Conservation (phyloP, 2,329 filamentous ascomycete species). For the Scedosporium aurantiacum region DNA sequence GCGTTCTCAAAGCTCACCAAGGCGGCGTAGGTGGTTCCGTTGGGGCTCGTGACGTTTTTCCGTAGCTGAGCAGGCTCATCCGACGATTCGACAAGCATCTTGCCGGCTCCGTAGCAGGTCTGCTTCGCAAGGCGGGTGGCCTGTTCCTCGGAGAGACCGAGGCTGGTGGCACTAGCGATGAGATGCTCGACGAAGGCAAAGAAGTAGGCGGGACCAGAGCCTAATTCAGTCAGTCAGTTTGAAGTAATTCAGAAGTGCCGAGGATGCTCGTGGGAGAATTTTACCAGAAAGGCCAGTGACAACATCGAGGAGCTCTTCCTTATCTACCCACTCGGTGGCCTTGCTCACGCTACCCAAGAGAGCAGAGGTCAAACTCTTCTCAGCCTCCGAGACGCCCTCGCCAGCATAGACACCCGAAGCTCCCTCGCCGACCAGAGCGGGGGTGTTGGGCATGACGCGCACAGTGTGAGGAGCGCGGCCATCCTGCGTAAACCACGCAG, state of each 20-base stretch:
- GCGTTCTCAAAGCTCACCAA: slow-evolving; percentile 35
- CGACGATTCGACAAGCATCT: slow-evolving; percentile 36
- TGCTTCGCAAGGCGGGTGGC: slow-evolving; percentile 38
- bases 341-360: slow-evolving; percentile 35
- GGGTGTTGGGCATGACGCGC: slow-evolving; percentile 43
- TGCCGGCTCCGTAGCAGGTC: slow-evolving; percentile 39
- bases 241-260: not conserved
- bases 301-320: slow-evolving; percentile 37
- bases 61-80: slow-evolving; percentile 35
- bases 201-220: slow-evolving; percentile 41
- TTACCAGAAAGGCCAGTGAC: slow-evolving; percentile 26
- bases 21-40: slow-evolving; percentile 38
- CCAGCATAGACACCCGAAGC: slow-evolving; percentile 36
- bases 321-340: slow-evolving; percentile 37
- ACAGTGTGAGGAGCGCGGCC: slow-evolving; percentile 31
- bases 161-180: slow-evolving; percentile 28
- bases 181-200: slow-evolving; percentile 42
- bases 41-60: slow-evolving; percentile 41
- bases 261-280: not conserved
- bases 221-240: slow-evolving; percentile 16
- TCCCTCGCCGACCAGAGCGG: slow-evolving; percentile 37
- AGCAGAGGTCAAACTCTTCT: slow-evolving; percentile 29
- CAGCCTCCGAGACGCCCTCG: slow-evolving; percentile 26
- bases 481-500: slow-evolving; percentile 28
- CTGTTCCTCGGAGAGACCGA: slow-evolving; percentile 35